Evolutionary conservation across 2,329 filamentous ascomycete genomes (phyloP).

Genomic region (Epichloe coenophiala): DNA sequence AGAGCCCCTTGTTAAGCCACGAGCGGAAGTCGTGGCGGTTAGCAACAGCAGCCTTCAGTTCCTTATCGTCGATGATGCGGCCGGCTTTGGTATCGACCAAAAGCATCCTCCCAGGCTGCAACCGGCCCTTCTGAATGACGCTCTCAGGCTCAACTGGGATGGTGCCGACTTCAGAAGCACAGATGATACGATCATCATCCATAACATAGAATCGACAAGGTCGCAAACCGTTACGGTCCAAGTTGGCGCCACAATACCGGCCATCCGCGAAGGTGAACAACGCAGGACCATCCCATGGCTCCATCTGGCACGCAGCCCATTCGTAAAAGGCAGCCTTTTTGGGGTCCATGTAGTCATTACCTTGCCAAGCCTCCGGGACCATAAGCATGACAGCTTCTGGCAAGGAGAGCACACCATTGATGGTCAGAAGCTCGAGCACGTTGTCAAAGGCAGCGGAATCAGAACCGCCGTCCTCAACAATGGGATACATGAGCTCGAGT

Average conservation of each 20-base stretch:
- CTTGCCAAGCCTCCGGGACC: slow-evolving; percentile 97
- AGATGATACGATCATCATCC: slow-evolving; percentile 93
- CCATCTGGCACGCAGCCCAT: slow-evolving; percentile 98
- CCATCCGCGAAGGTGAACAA: slow-evolving; percentile 96
- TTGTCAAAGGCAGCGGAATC: slow-evolving; percentile 97
- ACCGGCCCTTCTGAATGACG: slow-evolving; percentile 81
- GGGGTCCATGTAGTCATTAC: slow-evolving; percentile 81
- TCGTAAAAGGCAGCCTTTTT: slow-evolving; percentile 98
- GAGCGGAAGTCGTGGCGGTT: slow-evolving; percentile 73
- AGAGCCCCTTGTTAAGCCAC: slow-evolving; percentile 77
- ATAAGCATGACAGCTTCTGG: slow-evolving; percentile 97
- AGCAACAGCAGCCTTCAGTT: slow-evolving; percentile 82
- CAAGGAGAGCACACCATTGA: slow-evolving; percentile 89
- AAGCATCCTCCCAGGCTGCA: slow-evolving; percentile 92
- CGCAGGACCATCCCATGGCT: slow-evolving; percentile 94
- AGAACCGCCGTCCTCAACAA: slow-evolving; percentile 91
- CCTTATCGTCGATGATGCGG: slow-evolving; percentile 85
- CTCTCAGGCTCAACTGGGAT: slow-evolving; percentile 83
- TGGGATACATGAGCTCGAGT: slow-evolving; percentile 78
- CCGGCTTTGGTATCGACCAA: slow-evolving; percentile 81
- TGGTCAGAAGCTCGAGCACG: slow-evolving; percentile 81
- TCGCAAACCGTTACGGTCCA: slow-evolving; percentile 88
- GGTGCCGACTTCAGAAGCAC: slow-evolving; percentile 89
- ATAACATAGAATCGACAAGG: slow-evolving; percentile 96
- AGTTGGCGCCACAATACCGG: slow-evolving; percentile 90